These are phyloP conservation scores for Heterobasidion parviporum DNA, from an alignment of 1,284 basidiomycete species.

Conservation along the genomic window DNA sequence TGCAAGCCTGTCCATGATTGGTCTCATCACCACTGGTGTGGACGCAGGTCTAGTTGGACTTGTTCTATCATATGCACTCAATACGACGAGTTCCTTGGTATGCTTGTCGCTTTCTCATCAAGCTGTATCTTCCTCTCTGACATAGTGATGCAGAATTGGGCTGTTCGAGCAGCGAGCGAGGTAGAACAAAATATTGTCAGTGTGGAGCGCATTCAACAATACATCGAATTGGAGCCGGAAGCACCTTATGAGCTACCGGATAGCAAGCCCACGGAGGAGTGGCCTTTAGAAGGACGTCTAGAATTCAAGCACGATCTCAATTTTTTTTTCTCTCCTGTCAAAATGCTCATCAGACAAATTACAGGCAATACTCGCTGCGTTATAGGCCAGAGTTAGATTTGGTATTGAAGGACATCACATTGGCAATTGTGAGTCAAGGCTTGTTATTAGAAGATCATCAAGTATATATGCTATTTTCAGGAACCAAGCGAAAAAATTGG, in stretches of 20 bases:
- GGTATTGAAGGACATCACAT: conserved; percentile 66
- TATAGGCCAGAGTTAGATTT: conserved; percentile 81
- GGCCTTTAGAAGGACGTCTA: conserved; percentile 75
- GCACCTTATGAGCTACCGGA: conserved; percentile 69
- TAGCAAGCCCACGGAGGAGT: conserved; percentile 47
- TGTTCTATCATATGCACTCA: conserved; percentile 81
- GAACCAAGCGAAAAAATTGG: conserved; percentile 79
- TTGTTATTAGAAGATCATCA: conserved; percentile 12
- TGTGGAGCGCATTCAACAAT: conserved; percentile 69
- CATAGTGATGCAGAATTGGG: conserved; percentile 58
- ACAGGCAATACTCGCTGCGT: conserved; percentile 67
- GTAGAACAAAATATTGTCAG: conserved; percentile 94
- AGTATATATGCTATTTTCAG: conserved; percentile 21
- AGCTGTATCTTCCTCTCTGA: conserved; percentile 1
- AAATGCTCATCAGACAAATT: background rate
- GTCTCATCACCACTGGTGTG: conserved; percentile 65
- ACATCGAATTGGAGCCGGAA: conserved; percentile 72
- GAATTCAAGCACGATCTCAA: conserved; percentile 58
- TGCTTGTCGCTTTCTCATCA: conserved; percentile 14
- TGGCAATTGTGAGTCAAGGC: conserved; percentile 46
- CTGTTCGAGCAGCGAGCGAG: conserved; percentile 85
- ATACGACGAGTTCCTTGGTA: conserved; percentile 68
- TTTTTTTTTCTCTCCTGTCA: background rate
- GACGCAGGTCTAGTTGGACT: conserved; percentile 91
- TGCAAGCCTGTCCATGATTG: conserved; percentile 61